Evolutionary conservation across 2,329 filamentous ascomycete species (phyloP), one percentile per base, ranked within the genome.

Genomic region (Phaeosphaeria sp.): DNA sequence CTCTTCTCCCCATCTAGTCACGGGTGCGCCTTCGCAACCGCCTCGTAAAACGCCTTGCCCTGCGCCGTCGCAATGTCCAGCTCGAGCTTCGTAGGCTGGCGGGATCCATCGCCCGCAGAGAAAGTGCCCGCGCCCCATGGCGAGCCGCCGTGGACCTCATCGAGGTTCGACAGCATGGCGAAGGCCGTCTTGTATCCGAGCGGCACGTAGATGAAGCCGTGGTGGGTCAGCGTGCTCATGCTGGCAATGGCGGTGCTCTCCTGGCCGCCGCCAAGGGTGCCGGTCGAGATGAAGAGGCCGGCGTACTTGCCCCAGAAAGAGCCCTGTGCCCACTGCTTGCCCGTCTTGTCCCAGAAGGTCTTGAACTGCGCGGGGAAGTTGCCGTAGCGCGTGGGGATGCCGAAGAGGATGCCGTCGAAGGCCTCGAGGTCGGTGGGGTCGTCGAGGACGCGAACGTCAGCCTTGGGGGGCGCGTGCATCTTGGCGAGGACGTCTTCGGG

Each of bases 301-400:
- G 91, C 94, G 74, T 92, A 89, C 85, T 98, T 98, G 82, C 93
- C 93, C 80, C 84, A 87, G 84, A 86, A 93, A 67, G 83, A 87
- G 62, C 94, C 94, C 15, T 80, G 78, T 60, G 84, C 81, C 95
- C 95, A 98, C 79, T 95, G 91, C 68, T 86, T 84, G 74, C 94
- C 94, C 22, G 92, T 93, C 80, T 87, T 86, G 84, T 99, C 95
- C 91, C 93, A 96, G 85, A 93, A 94, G 43, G 87, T 75, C 85
- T 95, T 97, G 91, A 91, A 97, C 82, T 99, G 95, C 18, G 90
- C 91, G 49, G 94, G 93, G 86, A 97, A 97, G 87, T 96, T 98
- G 72, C 95, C 95, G 82, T 92, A 99, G 67, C 95, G 88, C 51
- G 95, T 99, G 59, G 95, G 95, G 78, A 98, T 95, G 67, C 95